Conservation (phyloP, 257 asterid genomes). For the Solanum rostratum region DNA sequence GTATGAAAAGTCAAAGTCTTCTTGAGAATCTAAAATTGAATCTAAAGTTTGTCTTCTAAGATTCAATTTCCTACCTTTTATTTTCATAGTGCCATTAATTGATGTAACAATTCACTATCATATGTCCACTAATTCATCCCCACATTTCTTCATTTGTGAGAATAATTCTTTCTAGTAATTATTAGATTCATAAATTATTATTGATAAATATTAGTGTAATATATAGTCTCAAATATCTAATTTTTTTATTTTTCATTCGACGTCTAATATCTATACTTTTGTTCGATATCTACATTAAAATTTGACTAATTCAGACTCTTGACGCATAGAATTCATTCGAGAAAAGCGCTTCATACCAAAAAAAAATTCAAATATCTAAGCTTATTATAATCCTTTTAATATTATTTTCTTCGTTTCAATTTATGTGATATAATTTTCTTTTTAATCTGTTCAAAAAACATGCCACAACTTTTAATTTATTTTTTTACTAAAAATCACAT, state of each 20-base stretch:
- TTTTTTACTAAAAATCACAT: too few relatives aligned
- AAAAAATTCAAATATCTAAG: too few relatives aligned
- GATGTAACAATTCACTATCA: neutral
- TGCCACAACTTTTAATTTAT: too few relatives aligned
- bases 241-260: too few relatives aligned
- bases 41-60: neutral
- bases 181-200: neutral
- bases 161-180: neutral
- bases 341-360: too few relatives aligned
- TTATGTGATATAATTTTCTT: neutral
- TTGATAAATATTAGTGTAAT: neutral
- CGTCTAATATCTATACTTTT: too few relatives aligned
- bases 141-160: neutral
- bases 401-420: neutral
- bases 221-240: neutral
- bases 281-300: too few relatives aligned
- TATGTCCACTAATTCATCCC: neutral
- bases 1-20: neutral
- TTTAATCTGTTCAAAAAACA: neutral
- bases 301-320: too few relatives aligned
- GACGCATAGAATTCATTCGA: too few relatives aligned
- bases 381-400: too few relatives aligned
- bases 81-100: neutral
- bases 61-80: neutral
- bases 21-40: neutral